Percentiles rank a stretch among this genome's conserved stretches.
Conservation (phyloP, 2,329 filamentous ascomycete genomes). For the Xylariaceae sp. region DNA sequence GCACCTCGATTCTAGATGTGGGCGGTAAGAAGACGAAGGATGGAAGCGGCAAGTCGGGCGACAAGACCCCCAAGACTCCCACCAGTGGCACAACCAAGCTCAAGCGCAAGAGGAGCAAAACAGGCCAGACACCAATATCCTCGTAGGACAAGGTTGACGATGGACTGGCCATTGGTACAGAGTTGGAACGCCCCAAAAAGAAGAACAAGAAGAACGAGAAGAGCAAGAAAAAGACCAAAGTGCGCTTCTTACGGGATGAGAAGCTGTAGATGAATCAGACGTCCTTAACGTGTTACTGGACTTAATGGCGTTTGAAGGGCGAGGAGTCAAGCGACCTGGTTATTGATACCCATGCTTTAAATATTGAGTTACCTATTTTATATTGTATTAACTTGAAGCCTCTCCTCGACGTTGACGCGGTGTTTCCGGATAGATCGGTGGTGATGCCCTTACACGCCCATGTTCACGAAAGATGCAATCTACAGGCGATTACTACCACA, state of each 20-base stretch:
- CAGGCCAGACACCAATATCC: constrained; percentile 21
- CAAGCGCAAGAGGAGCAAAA: constrained; percentile 22
- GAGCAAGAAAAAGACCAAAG: no score
- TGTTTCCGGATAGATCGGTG: no score
- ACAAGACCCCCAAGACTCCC: constrained; percentile 34
- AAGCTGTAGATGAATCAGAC: not conserved
- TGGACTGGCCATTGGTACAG: not conserved
- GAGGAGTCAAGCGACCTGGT: constrained; percentile 1
- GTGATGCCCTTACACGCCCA: no score
- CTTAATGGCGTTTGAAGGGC: constrained; percentile 4
- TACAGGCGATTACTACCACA: no score
- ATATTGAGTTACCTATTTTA: constrained; percentile 10
- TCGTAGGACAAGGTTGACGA: constrained; percentile 7
- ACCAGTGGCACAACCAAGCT: constrained; percentile 23
- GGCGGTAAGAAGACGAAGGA: constrained; percentile 27
- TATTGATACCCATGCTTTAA: constrained; percentile 26
- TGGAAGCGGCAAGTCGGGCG: constrained; percentile 21
- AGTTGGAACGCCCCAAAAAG: not conserved
- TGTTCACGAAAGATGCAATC: no score
- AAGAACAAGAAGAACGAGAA: constrained; percentile 2
- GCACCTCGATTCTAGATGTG: constrained; percentile 21
- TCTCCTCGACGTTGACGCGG: not conserved
- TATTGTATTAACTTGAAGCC: not conserved
- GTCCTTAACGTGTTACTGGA: not conserved
- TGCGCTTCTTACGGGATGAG: not conserved